Evolutionary conservation across 2,329 filamentous ascomycete genomes (phyloP).

Genomic region (Aspergillus flavus): DNA sequence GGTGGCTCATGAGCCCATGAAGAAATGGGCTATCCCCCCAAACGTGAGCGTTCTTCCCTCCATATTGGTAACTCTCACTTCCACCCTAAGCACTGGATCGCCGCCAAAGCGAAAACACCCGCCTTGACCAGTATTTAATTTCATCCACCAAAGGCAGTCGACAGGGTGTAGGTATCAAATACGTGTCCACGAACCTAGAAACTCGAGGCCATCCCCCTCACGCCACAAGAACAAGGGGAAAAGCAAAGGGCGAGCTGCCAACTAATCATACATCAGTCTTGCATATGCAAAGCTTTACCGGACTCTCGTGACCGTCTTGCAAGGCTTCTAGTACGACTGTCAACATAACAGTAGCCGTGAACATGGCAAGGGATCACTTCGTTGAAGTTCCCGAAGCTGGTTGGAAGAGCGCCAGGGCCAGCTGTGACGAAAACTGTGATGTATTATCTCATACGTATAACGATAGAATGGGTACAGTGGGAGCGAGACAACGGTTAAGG

Average conservation of each 20-base stretch:
- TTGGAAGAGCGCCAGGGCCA: background rate
- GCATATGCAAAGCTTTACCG: background rate
- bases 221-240: background rate
- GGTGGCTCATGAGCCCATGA: too few relatives aligned
- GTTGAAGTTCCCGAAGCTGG: background rate
- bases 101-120: background rate
- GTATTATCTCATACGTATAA: background rate
- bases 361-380: background rate
- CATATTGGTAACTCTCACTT: background rate
- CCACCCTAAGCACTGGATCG: background rate
- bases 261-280: background rate
- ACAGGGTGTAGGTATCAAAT: background rate
- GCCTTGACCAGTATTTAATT: background rate
- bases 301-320: background rate
- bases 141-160: background rate
- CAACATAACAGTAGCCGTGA: background rate
- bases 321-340: background rate
- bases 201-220: background rate
- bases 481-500: background rate
- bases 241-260: background rate
- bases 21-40: too few relatives aligned
- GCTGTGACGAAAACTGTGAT: background rate
- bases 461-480: background rate
- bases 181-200: background rate
- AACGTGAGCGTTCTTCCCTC: too few relatives aligned